Percentiles rank a stretch among this genome's conserved stretches.
These are phyloP conservation scores for Xylariaceae sp. DNA, from an alignment of 2,329 filamentous ascomycete genomes.

Conservation along the genomic window DNA sequence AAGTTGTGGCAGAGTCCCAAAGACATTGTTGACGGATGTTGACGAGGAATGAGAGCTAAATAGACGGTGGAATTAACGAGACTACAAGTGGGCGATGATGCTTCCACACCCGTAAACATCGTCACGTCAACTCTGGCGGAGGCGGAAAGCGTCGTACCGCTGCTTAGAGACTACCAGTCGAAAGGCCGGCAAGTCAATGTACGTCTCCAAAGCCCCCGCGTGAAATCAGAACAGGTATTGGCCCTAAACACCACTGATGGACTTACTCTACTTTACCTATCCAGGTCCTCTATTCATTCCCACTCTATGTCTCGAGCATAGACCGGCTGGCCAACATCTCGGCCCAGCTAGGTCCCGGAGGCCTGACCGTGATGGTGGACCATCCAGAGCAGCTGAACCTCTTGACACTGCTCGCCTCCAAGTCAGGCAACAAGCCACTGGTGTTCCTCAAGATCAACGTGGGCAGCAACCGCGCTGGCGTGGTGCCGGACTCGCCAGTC, in stretches of 20 bases:
- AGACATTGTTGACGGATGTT: slow-evolving; percentile 16
- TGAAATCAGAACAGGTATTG: neutral
- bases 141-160: slow-evolving; percentile 59
- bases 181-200: slow-evolving; percentile 55
- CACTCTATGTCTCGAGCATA: slow-evolving; percentile 56
- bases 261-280: neutral
- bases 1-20: slow-evolving; percentile 10
- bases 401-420: slow-evolving; percentile 37
- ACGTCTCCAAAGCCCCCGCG: slow-evolving; percentile 21
- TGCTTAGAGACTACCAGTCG: slow-evolving; percentile 52
- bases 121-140: slow-evolving; percentile 72
- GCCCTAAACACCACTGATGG: neutral
- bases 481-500: slow-evolving; percentile 43
- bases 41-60: neutral
- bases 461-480: slow-evolving; percentile 65
- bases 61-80: slow-evolving; percentile 61
- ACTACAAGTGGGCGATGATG: slow-evolving; percentile 60
- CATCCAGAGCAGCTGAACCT: slow-evolving; percentile 54
- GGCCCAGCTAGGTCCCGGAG: slow-evolving; percentile 47
- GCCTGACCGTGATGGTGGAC: slow-evolving; percentile 64
- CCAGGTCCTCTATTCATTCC: slow-evolving; percentile 67
- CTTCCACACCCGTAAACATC: slow-evolving; percentile 48
- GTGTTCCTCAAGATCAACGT: slow-evolving; percentile 73
- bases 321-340: slow-evolving; percentile 54
- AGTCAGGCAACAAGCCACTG: slow-evolving; percentile 43